Evolutionary conservation across 1,284 basidiomycete genomes (phyloP), one percentile per base, ranked within the genome.

Genomic region (Cryptococcus wingfieldii): DNA sequence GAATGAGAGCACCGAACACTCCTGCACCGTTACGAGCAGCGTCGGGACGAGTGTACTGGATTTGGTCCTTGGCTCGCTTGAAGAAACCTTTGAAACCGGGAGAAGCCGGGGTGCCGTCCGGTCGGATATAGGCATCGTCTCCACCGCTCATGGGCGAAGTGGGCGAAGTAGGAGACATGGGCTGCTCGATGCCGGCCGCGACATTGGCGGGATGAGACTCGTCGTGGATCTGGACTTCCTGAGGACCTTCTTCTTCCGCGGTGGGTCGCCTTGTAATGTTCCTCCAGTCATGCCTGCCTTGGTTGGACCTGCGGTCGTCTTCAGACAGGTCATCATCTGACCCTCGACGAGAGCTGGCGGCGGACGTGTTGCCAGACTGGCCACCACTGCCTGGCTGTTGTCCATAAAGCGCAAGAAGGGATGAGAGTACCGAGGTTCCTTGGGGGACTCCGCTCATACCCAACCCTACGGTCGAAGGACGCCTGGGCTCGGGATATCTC

Each of bases 1-100:
- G 83, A 42, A 90, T 84, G 46, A 90, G 80, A 7, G 85, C 82
- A 12, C 86, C 88, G 64, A 89, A 83, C 0, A 87, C 86, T 5
- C 88, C 87, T 0, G 80, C 87, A 7, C 79, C 81, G 55, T 78
- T 83, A 47, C 81, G 76, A 9, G 83, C 79, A 3, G 80, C 78
- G 39, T 81, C 76, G 4, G 83, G 86, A n/a, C 81, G 65, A 59
- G 60, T 27, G 38, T 66, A 64, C 50, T 61, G 60, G 12, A 63
- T 23, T 34, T 67, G 59, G 5, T 62, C 62, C 47, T 61, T 63
- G 27, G 55, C 55, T 18, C 50, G 53, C 27, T 57, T 52, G 53
- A 60, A 57, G 34, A 60, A 37, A 4, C 52, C 53, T 3, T 23
- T 38, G 6, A 57, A 19, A 10, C 59, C 59, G 6, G 59, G 59